These are phyloP conservation scores for Penicillium sp. DNA, from an alignment of 2,329 filamentous ascomycete genomes.

Conservation along the genomic window DNA sequence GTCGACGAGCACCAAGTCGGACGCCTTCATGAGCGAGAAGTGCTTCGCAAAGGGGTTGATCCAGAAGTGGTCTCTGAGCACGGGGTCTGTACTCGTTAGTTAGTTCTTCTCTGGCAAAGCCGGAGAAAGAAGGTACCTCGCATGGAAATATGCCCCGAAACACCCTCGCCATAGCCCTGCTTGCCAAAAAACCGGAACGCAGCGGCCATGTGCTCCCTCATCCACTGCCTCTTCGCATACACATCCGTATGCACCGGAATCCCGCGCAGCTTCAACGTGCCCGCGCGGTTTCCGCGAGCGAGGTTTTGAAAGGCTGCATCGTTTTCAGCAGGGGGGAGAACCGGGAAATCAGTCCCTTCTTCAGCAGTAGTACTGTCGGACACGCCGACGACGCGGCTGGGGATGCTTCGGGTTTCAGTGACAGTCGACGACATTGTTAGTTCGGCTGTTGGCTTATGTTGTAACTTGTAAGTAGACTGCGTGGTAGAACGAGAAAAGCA, in stretches of 20 bases:
- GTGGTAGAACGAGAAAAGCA: not conserved
- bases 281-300: slow-evolving; percentile 34
- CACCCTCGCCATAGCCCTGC: slow-evolving; percentile 21
- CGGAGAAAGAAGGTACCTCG: no score
- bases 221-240: slow-evolving; percentile 48
- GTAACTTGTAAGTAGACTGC: no score
- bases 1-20: slow-evolving; percentile 39
- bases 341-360: not conserved
- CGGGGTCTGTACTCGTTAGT: slow-evolving; percentile 28
- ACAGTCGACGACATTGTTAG: slow-evolving; percentile 11
- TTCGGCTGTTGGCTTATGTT: no score
- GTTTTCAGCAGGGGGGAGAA: slow-evolving; percentile 10
- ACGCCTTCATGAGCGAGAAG: slow-evolving; percentile 40
- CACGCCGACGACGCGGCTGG: slow-evolving; percentile 7
- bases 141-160: slow-evolving; percentile 39
- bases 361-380: not conserved
- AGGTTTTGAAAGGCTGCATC: slow-evolving; percentile 27
- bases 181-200: slow-evolving; percentile 29
- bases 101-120: not conserved
- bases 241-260: slow-evolving; percentile 39
- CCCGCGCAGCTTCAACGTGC: slow-evolving; percentile 32
- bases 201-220: slow-evolving; percentile 48
- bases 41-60: slow-evolving; percentile 39
- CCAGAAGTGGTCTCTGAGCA: slow-evolving; percentile 38
- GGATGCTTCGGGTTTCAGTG: slow-evolving; percentile 5